Percentiles rank a stretch among this genome's conserved stretches.
Conservation (phyloP, 768 basidiomycete genomes). For the Heimioporus sp. region DNA sequence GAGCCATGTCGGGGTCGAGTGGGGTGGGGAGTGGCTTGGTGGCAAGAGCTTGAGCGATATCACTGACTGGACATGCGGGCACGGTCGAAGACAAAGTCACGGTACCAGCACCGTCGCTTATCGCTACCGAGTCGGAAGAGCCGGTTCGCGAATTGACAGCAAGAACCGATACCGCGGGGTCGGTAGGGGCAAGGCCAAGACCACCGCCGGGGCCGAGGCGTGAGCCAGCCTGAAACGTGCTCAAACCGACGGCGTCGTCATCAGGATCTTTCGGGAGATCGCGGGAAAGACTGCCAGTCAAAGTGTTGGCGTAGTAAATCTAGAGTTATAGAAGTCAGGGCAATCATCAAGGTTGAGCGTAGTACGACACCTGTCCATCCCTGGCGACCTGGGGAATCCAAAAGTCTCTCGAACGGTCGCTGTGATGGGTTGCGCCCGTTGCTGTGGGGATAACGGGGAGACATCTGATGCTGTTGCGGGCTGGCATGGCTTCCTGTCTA, state of each 20-base stretch:
- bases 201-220: conserved; percentile 48
- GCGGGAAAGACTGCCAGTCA: conserved; percentile 74
- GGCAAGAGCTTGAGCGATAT: background rate
- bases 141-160: background rate
- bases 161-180: background rate
- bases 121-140: background rate
- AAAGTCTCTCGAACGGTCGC: conserved; percentile 56
- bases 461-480: conserved; percentile 25
- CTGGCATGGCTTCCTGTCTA: background rate
- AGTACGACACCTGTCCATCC: conserved; percentile 68
- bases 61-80: background rate
- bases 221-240: conserved; percentile 48
- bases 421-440: background rate
- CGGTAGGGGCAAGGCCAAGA: conserved; percentile 40
- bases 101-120: background rate
- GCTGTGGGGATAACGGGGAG: conserved; percentile 27
- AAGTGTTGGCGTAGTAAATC: conserved; percentile 93
- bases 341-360: background rate
- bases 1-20: background rate
- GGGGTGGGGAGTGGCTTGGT: conserved; percentile 7
- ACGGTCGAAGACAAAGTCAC: background rate
- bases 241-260: conserved; percentile 48
- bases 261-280: conserved; percentile 77
- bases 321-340: conserved; percentile 28
- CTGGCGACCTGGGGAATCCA: conserved; percentile 88